These are phyloP conservation scores for Alternaria postmessia DNA, from an alignment of 2,329 filamentous ascomycete species.

Conservation along the genomic window DNA sequence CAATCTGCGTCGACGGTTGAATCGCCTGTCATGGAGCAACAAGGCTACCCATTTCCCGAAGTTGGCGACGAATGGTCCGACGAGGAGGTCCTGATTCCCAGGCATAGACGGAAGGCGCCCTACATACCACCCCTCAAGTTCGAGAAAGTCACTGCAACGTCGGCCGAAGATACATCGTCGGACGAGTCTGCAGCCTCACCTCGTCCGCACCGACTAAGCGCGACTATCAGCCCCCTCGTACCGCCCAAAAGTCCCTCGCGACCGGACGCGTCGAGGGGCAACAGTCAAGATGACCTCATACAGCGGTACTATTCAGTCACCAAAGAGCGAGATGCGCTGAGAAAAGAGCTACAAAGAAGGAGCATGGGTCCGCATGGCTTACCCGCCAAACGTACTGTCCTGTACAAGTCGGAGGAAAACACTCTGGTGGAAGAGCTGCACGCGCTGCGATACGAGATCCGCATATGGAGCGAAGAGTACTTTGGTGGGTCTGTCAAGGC, in stretches of 20 bases:
- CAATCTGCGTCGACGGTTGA: conserved; percentile 25
- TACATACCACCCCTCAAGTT: conserved; percentile 40
- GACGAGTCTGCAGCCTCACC: conserved; percentile 36
- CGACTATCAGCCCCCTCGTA: conserved; percentile 37
- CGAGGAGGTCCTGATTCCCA: conserved; percentile 48
- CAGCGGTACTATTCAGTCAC: conserved; percentile 51
- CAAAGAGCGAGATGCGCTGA: conserved; percentile 47
- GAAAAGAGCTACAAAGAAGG: conserved; percentile 48
- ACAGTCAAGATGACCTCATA: conserved; percentile 49
- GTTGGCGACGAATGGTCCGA: conserved; percentile 49
- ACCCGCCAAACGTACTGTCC: conserved; percentile 32
- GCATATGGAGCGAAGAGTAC: conserved; percentile 47
- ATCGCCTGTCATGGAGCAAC: conserved; percentile 27
- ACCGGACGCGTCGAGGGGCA: conserved; percentile 40
- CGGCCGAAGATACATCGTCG: conserved; percentile 34
- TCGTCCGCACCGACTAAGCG: conserved; percentile 30
- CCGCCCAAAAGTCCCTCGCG: conserved; percentile 49
- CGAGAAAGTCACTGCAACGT: conserved; percentile 32
- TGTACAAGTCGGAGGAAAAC: conserved; percentile 49
- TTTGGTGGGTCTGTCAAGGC: conserved; percentile 40
- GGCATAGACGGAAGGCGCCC: conserved; percentile 36
- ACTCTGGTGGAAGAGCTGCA: conserved; percentile 47
- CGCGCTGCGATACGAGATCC: conserved; percentile 45
- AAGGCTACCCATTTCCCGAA: conserved; percentile 41
- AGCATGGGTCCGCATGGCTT: conserved; percentile 43